Percentiles rank a stretch among this genome's conserved stretches.
Evolutionary conservation across 768 basidiomycete species (phyloP).

Genomic region (Suillus sp.): DNA sequence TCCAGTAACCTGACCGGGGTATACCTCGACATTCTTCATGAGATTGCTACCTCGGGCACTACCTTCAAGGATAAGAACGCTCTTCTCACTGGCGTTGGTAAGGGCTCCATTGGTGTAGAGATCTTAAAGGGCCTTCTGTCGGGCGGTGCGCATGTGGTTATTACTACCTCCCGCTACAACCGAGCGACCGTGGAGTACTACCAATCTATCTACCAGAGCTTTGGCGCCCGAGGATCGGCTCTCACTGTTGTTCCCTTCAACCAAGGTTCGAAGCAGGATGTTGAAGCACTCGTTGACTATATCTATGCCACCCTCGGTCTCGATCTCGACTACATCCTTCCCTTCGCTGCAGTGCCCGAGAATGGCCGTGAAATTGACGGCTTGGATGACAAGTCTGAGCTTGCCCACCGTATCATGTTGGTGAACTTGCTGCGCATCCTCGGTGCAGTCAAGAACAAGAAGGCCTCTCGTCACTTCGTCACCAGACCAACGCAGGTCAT

Average conservation of each 20-base stretch:
- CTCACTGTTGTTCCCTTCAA: conserved; percentile 99
- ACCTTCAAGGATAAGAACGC: conserved; percentile 99
- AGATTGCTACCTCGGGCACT: conserved; percentile 97
- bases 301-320: conserved; percentile 94
- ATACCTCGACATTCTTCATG: conserved; percentile 95
- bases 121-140: conserved; percentile 95
- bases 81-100: conserved; percentile 95
- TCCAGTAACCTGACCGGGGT: conserved; percentile 94
- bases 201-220: conserved; percentile 95
- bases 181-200: conserved; percentile 97
- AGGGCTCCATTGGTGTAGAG: conserved; percentile 97
- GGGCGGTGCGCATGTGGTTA: conserved; percentile 94
- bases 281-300: conserved; percentile 97
- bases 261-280: conserved; percentile 97
- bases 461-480: conserved; percentile 93
- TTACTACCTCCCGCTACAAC: conserved; percentile 97
- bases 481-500: conserved; percentile 99
- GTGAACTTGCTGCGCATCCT: conserved; percentile 95
- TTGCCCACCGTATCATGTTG: conserved; percentile 98
- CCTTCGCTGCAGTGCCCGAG: conserved; percentile 98
- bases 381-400: conserved; percentile 94
- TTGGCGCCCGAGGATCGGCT: conserved; percentile 93
- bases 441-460: conserved; percentile 97
- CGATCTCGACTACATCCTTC: conserved; percentile 98
- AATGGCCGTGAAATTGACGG: conserved; percentile 98